phyloP scores from a whole-genome alignment of 805 yeast genomes.

The Lachancea dasiensis region DNA sequence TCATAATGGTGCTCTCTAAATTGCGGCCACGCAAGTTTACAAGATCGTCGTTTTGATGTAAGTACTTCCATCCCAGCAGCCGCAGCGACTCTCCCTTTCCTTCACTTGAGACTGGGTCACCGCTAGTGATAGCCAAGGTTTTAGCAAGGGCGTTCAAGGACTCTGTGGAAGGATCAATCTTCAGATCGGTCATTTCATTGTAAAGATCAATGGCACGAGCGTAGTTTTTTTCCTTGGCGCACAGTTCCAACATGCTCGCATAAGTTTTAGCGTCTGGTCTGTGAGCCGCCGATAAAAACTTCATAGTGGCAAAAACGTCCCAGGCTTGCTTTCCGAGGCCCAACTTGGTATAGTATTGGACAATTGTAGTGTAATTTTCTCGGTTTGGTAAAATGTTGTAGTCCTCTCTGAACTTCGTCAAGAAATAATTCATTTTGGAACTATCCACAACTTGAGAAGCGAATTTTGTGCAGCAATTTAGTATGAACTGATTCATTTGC shows the following conservation, averaged over 20 bases:
- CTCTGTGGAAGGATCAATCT: constrained; percentile 17
- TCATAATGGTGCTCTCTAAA: constrained; percentile 20
- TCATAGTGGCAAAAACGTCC: constrained; percentile 77
- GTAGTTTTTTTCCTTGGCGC: constrained; percentile 54
- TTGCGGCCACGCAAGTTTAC: constrained; percentile 14
- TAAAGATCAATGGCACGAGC: constrained; percentile 73
- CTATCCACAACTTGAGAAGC: constrained; percentile 18
- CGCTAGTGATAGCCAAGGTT: constrained; percentile 25
- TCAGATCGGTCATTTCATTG: constrained; percentile 51
- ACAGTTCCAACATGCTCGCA: constrained; percentile 62
- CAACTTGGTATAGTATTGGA: constrained; percentile 22
- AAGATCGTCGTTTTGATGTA: constrained; percentile 50
- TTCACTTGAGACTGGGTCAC: constrained; percentile 23
- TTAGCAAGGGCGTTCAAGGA: constrained; percentile 24
- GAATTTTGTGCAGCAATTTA: constrained; percentile 25
- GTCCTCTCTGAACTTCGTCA: constrained; percentile 21
- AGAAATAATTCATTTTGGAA: constrained; percentile 22
- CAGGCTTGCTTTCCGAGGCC: constrained; percentile 45
- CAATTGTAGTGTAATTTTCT: constrained; percentile 26
- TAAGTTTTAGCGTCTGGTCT: constrained; percentile 67
- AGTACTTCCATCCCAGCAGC: constrained; percentile 66
- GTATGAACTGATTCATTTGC: constrained; percentile 17
- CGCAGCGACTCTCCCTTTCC: constrained; percentile 27
- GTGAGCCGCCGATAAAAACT: constrained; percentile 60
- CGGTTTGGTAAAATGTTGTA: constrained; percentile 26